These are phyloP conservation scores for Suhomyces panamericanus DNA, from an alignment of 1,139 yeast species.

Conservation along the genomic window DNA sequence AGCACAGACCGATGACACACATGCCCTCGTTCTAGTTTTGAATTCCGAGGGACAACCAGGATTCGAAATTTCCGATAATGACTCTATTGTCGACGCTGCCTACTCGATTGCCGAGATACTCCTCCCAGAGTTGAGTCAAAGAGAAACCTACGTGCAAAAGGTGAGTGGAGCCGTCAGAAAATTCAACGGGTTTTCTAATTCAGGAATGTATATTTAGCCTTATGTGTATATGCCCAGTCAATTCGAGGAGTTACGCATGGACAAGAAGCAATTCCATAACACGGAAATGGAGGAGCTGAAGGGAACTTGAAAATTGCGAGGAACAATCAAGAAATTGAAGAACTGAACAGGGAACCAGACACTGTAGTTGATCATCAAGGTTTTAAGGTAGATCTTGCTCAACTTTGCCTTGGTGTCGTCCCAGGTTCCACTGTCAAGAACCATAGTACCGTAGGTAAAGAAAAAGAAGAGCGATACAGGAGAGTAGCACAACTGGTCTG, in stretches of 20 bases:
- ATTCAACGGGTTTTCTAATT: constrained; percentile 36
- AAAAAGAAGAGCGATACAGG: constrained; percentile 82
- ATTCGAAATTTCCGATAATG: constrained; percentile 43
- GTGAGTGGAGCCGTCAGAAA: constrained; percentile 36
- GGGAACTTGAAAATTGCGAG: constrained; percentile 81
- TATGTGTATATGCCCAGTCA: constrained; percentile 1
- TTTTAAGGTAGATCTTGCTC: constrained; percentile 65
- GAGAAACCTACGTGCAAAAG: constrained; percentile 23
- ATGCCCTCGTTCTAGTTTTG: constrained; percentile 32
- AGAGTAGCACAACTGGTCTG: constrained; percentile 87
- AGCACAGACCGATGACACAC: constrained; percentile 9
- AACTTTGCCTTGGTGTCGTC: constrained; percentile 65
- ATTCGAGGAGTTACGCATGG: constrained; percentile 59
- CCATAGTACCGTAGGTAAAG: constrained; percentile 79
- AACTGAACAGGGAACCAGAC: constrained; percentile 98
- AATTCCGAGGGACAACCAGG: constrained; percentile 63
- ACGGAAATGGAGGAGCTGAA: constrained; percentile 89
- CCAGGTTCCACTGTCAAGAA: constrained; percentile 73
- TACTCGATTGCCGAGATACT: constrained; percentile 23
- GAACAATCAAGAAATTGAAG: constrained; percentile 78
- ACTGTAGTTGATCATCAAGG: constrained; percentile 74
- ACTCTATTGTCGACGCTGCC: constrained; percentile 38
- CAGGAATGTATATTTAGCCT: constrained; percentile 40
- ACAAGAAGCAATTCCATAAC: constrained; percentile 87
- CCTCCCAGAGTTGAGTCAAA: constrained; percentile 7